These are phyloP conservation scores for Lophiotrema nucula DNA, from an alignment of 495 filamentous ascomycete species.

Conservation along the genomic window DNA sequence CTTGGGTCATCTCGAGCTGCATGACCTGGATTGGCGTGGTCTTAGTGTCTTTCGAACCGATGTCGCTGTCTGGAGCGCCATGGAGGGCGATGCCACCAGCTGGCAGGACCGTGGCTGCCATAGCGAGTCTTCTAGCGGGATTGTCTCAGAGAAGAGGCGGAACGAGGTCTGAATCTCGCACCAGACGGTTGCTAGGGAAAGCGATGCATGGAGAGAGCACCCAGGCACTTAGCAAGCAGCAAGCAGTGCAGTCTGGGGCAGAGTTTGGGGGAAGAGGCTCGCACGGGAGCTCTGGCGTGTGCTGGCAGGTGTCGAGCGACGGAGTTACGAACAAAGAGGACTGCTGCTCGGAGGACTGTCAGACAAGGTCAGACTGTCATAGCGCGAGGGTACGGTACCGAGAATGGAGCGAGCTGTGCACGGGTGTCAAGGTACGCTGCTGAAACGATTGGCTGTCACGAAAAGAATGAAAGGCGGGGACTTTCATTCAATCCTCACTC, in stretches of 20 bases:
- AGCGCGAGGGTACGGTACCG: slow-evolving; percentile 30
- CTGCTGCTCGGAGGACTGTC: slow-evolving; percentile 25
- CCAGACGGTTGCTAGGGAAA: slow-evolving; percentile 22
- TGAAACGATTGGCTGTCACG: slow-evolving; percentile 38
- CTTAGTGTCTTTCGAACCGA: slow-evolving; percentile 30
- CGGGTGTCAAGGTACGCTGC: slow-evolving; percentile 26
- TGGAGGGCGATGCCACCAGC: slow-evolving; percentile 30
- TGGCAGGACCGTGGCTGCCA: slow-evolving; percentile 20
- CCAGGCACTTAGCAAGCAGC: slow-evolving; percentile 19
- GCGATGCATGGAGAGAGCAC: slow-evolving; percentile 34
- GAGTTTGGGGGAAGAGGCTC: neutral
- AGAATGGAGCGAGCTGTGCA: slow-evolving; percentile 26
- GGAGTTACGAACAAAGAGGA: slow-evolving; percentile 30
- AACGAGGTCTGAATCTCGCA: slow-evolving; percentile 24
- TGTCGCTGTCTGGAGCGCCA: slow-evolving; percentile 33
- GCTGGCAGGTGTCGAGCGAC: slow-evolving; percentile 25
- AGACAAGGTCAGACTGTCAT: slow-evolving; percentile 36
- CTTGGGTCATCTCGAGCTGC: slow-evolving; percentile 36
- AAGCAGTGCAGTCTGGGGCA: slow-evolving; percentile 10
- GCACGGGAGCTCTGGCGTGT: slow-evolving; percentile 14
- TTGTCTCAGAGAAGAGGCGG: slow-evolving; percentile 14
- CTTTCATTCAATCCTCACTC: slow-evolving; percentile 6
- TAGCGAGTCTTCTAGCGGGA: slow-evolving; percentile 10
- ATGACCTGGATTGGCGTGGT: slow-evolving; percentile 32
- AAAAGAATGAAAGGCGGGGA: slow-evolving; percentile 27